Percentiles rank a stretch among this genome's conserved stretches.
phyloP scores from a whole-genome alignment of 306 rosid species.

The Inga oerstediana region DNA sequence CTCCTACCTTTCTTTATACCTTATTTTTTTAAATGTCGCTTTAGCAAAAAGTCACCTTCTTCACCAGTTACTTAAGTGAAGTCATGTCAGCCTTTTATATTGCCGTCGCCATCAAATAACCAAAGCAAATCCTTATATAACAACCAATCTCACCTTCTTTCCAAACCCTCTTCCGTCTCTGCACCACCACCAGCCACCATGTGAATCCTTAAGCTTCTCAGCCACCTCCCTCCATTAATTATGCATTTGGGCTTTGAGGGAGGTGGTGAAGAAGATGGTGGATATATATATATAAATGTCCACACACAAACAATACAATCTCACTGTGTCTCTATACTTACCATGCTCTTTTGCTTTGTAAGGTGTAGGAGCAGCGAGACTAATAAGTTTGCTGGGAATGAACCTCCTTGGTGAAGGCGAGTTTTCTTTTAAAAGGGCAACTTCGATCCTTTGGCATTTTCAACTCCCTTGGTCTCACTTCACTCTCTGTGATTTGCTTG shows the following conservation, averaged over 20 bases:
- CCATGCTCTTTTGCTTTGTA: neutral
- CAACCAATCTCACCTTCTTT: slow-evolving; percentile 39
- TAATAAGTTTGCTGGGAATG: slow-evolving; percentile 37
- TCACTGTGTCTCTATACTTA: neutral
- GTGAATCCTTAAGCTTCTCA: slow-evolving; percentile 12
- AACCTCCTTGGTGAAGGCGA: slow-evolving; percentile 49
- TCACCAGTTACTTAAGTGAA: slow-evolving; percentile 28
- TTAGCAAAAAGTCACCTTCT: slow-evolving; percentile 41
- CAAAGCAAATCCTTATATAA: slow-evolving; percentile 46
- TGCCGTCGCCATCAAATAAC: slow-evolving; percentile 45
- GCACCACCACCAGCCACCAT: slow-evolving; percentile 30
- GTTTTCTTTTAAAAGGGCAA: slow-evolving; percentile 73
- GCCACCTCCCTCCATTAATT: slow-evolving; percentile 42
- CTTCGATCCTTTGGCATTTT: slow-evolving; percentile 93
- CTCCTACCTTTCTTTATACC: slow-evolving; percentile 25
- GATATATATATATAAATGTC: neutral
- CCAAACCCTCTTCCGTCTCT: slow-evolving; percentile 54
- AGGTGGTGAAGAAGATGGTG: slow-evolving; percentile 19
- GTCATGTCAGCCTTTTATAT: slow-evolving; percentile 61
- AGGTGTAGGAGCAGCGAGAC: slow-evolving; percentile 16
- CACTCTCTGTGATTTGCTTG: slow-evolving; percentile 22
- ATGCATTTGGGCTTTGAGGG: slow-evolving; percentile 27
- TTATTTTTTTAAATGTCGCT: slow-evolving; percentile 37
- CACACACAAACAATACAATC: neutral
- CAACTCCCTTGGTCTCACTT: slow-evolving; percentile 36